Conservation (phyloP, 768 basidiomycete species). For the Cystoderma amianthinum region DNA sequence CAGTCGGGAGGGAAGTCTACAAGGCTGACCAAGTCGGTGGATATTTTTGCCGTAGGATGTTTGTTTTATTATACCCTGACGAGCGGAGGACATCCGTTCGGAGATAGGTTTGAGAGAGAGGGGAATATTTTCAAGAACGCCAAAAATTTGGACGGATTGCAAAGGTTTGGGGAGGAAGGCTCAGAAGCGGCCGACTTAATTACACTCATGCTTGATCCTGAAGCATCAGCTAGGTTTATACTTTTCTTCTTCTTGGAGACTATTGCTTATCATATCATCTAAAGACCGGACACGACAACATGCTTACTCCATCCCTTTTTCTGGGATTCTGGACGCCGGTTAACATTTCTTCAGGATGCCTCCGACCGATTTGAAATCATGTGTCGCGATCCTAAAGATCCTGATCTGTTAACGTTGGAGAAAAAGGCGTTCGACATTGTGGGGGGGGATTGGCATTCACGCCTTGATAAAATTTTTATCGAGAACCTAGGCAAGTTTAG, state of each 20-base stretch:
- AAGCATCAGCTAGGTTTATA: conserved; percentile 68
- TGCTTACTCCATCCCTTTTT: conserved; percentile 93
- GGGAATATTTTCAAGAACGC: conserved; percentile 85
- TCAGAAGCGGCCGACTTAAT: conserved; percentile 87
- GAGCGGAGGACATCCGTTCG: conserved; percentile 89
- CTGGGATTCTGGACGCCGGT: conserved; percentile 82
- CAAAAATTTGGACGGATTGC: conserved; percentile 63
- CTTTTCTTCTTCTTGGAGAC: neutral
- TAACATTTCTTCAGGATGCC: conserved; percentile 94
- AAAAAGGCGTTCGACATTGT: conserved; percentile 62
- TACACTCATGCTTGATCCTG: conserved; percentile 65
- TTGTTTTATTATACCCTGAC: conserved; percentile 91
- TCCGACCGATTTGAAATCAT: conserved; percentile 98
- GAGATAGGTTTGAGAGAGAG: conserved; percentile 89
- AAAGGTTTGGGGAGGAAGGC: conserved; percentile 88
- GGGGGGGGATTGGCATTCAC: conserved; percentile 84
- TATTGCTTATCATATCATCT: neutral
- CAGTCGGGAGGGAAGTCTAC: conserved; percentile 41
- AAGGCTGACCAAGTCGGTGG: conserved; percentile 88
- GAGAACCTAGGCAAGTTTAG: conserved; percentile 96
- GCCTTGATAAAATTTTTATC: conserved; percentile 83
- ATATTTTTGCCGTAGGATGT: conserved; percentile 95
- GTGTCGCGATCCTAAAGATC: conserved; percentile 86
- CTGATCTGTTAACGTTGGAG: conserved; percentile 71
- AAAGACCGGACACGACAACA: conserved; percentile 82